Evolutionary conservation across 148 eudicot genomes (phyloP), one percentile per base, ranked within the genome.

Genomic region (Limonium bicolor): DNA sequence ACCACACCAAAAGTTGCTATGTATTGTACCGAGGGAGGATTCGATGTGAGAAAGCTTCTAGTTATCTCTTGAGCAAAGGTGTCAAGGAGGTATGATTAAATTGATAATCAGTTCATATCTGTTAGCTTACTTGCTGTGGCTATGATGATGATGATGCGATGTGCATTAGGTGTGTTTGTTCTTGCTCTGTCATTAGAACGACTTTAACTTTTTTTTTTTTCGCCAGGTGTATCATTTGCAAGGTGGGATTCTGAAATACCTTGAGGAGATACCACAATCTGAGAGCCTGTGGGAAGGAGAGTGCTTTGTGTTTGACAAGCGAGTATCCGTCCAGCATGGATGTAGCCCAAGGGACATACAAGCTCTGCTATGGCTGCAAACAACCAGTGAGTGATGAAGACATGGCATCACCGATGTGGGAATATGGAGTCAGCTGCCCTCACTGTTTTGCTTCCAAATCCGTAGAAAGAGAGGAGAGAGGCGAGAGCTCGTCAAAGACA

Each of bases 1-100:
- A 60, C 43, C 39, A 84, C 71, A n/a, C 71, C 95, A 24, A 73
- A 80, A 12, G 85, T 90, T 57, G 95, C 97, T 46, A 84, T 90
- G 97, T 84, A 90, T 51, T 90, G 97, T 68, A 90, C 97, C 14
- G 97, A 95, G 54, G 97, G 97, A 27, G n/a, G n/a, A 84, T 90
- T 53, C 78, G 95, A 36, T 90, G 95, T 63, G 97, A 90, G 63
- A 90, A 90, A 61, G 97, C 97, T 56, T 69, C 97, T 29, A 90
- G 97, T 63, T 81, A 63, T 56, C 93, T 90, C 64, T 68, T 90
- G 33, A 65, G 85, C 69, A 77, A 83, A 72, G 97, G 97, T 20
- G 77, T 84, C 51, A 64, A 78, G 60, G 97, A 84, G 93, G 97
- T 80, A 49, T 42, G 27, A 3, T 41, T n/a, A n/a, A n/a, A n/a